Evolutionary conservation across 768 basidiomycete species (phyloP).

Genomic region (Baorangia bicolor): DNA sequence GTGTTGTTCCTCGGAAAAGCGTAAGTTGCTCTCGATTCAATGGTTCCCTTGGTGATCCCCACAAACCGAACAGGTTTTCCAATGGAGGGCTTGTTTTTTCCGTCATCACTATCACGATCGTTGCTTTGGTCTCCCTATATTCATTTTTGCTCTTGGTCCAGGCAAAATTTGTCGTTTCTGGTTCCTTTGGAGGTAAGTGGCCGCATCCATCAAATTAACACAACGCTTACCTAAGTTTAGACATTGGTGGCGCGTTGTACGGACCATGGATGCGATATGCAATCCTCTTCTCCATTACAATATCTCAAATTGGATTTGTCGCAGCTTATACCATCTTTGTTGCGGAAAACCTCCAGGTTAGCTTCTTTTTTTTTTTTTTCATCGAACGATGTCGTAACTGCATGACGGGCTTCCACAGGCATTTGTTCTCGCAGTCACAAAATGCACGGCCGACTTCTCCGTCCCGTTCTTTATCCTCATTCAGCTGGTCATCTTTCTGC

Average conservation of each 20-base stretch:
- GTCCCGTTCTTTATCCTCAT: constrained; percentile 80
- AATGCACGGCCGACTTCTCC: constrained; percentile 66
- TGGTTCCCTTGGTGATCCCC: constrained; percentile 1
- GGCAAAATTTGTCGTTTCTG: constrained; percentile 85
- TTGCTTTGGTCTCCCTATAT: constrained; percentile 86
- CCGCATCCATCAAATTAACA: not conserved
- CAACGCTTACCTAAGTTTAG: constrained; percentile 37
- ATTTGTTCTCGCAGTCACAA: constrained; percentile 77
- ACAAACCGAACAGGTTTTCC: constrained; percentile 61
- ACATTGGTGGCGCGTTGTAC: constrained; percentile 91
- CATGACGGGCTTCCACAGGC: constrained; percentile 46
- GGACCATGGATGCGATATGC: constrained; percentile 91
- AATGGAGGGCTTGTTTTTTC: constrained; percentile 97
- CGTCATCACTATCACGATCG: constrained; percentile 65
- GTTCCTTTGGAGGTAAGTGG: constrained; percentile 84
- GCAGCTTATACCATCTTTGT: constrained; percentile 95
- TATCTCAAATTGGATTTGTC: constrained; percentile 90
- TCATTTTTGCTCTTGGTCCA: constrained; percentile 90
- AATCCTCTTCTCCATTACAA: constrained; percentile 82
- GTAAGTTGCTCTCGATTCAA: constrained; percentile 36
- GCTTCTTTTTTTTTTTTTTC: not conserved
- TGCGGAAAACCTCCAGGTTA: constrained; percentile 76
- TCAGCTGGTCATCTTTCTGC: constrained; percentile 85
- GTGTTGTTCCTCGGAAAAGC: constrained; percentile 95
- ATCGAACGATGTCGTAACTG: not conserved